phyloP scores from a whole-genome alignment of 129 eudicot genomes.

The Centella asiatica region DNA sequence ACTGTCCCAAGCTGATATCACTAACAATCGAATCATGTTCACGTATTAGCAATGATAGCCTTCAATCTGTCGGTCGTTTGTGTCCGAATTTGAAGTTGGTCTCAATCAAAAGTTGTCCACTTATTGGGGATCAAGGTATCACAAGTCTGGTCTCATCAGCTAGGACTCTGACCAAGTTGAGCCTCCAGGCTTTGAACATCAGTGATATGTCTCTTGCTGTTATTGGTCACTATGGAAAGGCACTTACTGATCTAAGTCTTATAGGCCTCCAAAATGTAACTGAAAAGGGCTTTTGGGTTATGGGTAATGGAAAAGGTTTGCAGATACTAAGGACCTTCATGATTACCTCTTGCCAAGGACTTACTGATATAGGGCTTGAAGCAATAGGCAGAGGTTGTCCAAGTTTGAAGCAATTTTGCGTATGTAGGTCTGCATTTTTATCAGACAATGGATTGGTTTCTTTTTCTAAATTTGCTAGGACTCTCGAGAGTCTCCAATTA shows the following conservation, averaged over 20 bases:
- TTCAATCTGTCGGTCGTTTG: constrained; percentile 48
- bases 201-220: constrained; percentile 73
- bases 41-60: constrained; percentile 48
- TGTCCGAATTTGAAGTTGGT: constrained; percentile 59
- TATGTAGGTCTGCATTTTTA: constrained; percentile 41
- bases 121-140: constrained; percentile 72
- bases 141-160: constrained; percentile 58
- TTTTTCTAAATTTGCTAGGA: constrained; percentile 41
- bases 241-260: constrained; percentile 52
- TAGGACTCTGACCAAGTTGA: constrained; percentile 41
- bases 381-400: constrained; percentile 72
- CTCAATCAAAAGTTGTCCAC: constrained; percentile 55
- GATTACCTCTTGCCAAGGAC: constrained; percentile 56
- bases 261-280: constrained; percentile 52
- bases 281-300: constrained; percentile 95
- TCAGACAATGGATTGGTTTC: constrained; percentile 75
- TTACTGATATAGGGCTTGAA: constrained; percentile 66
- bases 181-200: constrained; percentile 48
- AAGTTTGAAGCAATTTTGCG: constrained; percentile 46
- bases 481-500: constrained; percentile 54
- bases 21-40: constrained; percentile 55
- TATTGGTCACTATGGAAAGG: constrained; percentile 70
- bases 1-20: constrained; percentile 49
- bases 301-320: constrained; percentile 78
- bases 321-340: constrained; percentile 48